These are phyloP conservation scores for Phytopythium kandeliae DNA, from an alignment of 352 stramenopile genomes.

Conservation along the genomic window DNA sequence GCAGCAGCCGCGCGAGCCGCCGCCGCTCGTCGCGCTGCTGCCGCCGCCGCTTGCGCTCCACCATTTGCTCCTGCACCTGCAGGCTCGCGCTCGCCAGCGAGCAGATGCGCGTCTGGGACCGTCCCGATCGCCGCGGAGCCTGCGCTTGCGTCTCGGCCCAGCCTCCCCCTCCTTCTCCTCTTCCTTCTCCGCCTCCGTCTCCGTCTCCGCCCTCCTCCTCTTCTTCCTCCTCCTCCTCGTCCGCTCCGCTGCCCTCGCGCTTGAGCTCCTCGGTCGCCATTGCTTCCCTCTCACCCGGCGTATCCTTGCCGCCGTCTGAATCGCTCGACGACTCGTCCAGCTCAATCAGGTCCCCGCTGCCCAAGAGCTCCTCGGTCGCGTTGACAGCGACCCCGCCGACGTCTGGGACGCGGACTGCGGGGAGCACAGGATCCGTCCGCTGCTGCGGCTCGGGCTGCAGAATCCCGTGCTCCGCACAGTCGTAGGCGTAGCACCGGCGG, in stretches of 20 bases:
- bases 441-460: constrained; percentile 41
- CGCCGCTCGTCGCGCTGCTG: constrained; percentile 33
- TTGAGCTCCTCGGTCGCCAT: not conserved
- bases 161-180: constrained; percentile 8
- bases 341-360: constrained; percentile 1
- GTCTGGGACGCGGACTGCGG: constrained; percentile 29
- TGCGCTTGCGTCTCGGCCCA: too few relatives aligned
- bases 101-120: constrained; percentile 57
- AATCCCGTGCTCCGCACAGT: constrained; percentile 88
- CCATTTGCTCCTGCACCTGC: constrained; percentile 49
- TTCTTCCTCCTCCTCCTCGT: constrained; percentile 5
- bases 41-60: constrained; percentile 36
- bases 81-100: constrained; percentile 54
- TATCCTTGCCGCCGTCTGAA: not conserved
- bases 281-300: too few relatives aligned
- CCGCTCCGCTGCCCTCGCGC: not conserved
- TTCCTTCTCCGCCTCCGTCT: constrained; percentile 2
- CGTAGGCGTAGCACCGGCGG: constrained; percentile 86
- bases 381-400: constrained; percentile 7
- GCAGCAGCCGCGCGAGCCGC: constrained; percentile 29
- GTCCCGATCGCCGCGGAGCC: constrained; percentile 37
- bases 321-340: not conserved
- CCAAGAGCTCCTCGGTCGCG: not conserved
- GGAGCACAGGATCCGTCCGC: constrained; percentile 53
- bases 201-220: constrained; percentile 8